These are phyloP conservation scores for Tricholoma sp. DNA, from an alignment of 768 basidiomycete genomes.

Conservation along the genomic window DNA sequence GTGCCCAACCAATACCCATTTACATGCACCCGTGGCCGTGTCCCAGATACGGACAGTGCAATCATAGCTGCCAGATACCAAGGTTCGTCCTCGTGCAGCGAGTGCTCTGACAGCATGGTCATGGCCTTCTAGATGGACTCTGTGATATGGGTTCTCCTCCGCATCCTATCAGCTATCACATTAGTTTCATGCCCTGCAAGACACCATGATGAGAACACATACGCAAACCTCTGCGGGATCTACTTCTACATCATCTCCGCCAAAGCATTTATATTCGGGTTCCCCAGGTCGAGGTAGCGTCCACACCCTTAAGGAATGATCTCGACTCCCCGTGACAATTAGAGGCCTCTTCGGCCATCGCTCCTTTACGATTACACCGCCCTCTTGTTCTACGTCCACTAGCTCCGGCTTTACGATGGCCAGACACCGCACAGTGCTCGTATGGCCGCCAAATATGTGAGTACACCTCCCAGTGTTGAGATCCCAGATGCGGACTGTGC, in stretches of 20 bases:
- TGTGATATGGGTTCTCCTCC: conserved; percentile 83
- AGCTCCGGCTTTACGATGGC: conserved; percentile 93
- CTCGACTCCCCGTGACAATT: conserved; percentile 72
- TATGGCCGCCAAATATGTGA: conserved; percentile 94
- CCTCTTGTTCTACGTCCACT: conserved; percentile 67
- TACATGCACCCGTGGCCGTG: conserved; percentile 74
- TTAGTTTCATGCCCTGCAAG: conserved; percentile 22
- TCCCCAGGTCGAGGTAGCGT: conserved; percentile 57
- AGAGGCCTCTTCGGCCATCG: conserved; percentile 64
- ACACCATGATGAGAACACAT: conserved; percentile 11
- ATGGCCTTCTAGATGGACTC: conserved; percentile 80
- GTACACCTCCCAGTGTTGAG: conserved; percentile 74
- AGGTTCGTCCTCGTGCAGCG: conserved; percentile 83
- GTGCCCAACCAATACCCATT: conserved; percentile 79
- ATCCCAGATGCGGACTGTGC: conserved; percentile 92
- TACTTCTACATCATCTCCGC: conserved; percentile 54
- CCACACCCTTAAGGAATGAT: conserved; percentile 62
- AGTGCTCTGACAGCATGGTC: conserved; percentile 88
- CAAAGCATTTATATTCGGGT: conserved; percentile 66
- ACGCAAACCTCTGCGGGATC: conserved; percentile 46
- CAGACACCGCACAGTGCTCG: conserved; percentile 92
- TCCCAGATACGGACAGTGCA: conserved; percentile 96
- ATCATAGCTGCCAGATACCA: conserved; percentile 96
- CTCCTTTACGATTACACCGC: conserved; percentile 58
- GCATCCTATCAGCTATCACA: conserved; percentile 45